Conservation (phyloP, 495 filamentous ascomycete species). For the Tuber indicum region DNA sequence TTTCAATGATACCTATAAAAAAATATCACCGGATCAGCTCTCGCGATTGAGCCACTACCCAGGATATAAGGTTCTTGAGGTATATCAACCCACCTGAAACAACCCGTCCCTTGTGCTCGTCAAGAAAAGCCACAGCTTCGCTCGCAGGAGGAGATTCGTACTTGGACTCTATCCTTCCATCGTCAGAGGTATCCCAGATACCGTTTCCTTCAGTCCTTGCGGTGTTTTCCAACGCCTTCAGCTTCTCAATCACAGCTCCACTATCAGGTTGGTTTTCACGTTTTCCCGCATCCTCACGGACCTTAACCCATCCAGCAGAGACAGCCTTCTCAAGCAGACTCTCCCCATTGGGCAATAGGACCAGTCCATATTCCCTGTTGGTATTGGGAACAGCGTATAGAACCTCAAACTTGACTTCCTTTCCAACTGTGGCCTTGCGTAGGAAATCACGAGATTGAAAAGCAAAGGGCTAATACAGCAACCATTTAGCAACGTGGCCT, state of each 20-base stretch:
- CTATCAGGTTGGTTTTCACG: conserved; percentile 70
- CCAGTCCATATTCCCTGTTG: conserved; percentile 72
- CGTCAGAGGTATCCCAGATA: conserved; percentile 56
- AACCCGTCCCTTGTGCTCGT: conserved; percentile 67
- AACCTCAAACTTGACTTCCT: conserved; percentile 73
- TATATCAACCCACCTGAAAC: conserved; percentile 54
- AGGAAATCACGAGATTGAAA: conserved; percentile 93
- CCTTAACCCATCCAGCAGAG: conserved; percentile 78
- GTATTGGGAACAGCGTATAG: conserved; percentile 74
- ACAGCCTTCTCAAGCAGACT: conserved; percentile 71
- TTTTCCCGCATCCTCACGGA: conserved; percentile 83
- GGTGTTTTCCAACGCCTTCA: conserved; percentile 69
- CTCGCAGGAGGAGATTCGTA: conserved; percentile 58
- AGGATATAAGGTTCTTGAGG: neutral
- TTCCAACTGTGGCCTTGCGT: conserved; percentile 74
- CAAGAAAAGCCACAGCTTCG: conserved; percentile 63
- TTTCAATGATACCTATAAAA: conserved; percentile 61
- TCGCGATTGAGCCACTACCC: conserved; percentile 5
- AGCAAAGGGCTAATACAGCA: conserved; percentile 56
- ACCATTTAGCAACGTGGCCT: conserved; percentile 21
- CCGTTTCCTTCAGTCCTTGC: conserved; percentile 73
- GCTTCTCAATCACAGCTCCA: conserved; percentile 63
- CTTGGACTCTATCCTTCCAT: conserved; percentile 62
- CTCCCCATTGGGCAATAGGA: conserved; percentile 64
- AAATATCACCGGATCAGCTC: conserved; percentile 17